Percentiles rank a stretch among this genome's conserved stretches.
Evolutionary conservation across 169 alveolate species (phyloP).

Genomic region (Plasmodium vivax): DNA sequence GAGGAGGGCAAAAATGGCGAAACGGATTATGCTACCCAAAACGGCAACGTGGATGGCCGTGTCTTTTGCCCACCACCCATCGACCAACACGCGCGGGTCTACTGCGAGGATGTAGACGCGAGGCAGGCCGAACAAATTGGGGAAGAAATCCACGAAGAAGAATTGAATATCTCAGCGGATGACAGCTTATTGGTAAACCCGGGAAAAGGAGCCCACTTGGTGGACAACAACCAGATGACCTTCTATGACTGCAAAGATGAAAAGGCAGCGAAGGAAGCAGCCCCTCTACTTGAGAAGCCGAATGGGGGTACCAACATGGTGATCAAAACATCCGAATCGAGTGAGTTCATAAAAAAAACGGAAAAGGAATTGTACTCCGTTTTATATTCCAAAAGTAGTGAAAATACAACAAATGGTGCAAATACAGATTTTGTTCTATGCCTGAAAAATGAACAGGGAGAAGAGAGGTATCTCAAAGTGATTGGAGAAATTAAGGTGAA

Average conservation of each 20-base stretch:
- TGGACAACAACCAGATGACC: neutral
- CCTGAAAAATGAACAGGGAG: constrained; percentile 51
- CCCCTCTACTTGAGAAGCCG: neutral
- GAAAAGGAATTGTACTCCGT: constrained; percentile 43
- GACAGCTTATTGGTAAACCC: constrained; percentile 31
- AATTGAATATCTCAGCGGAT: neutral
- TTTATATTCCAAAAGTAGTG: constrained; percentile 69
- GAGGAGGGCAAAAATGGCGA: neutral
- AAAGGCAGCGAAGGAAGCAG: neutral
- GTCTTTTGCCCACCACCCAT: neutral
- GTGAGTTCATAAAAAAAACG: constrained; percentile 13
- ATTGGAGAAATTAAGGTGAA: constrained; percentile 63
- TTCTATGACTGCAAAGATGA: constrained; percentile 62
- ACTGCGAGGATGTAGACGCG: constrained; percentile 1
- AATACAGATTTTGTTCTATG: constrained; percentile 45
- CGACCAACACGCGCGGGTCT: neutral
- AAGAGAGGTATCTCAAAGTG: constrained; percentile 53
- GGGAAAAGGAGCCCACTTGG: neutral
- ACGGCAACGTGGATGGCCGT: neutral
- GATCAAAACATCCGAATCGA: constrained; percentile 13
- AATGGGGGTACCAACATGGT: neutral
- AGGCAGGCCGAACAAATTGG: neutral
- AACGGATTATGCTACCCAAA: neutral
- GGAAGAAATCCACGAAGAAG: neutral
- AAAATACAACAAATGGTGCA: constrained; percentile 6